Evolutionary conservation across 441 rosid genomes (phyloP).

Genomic region (Aquilaria agallochum): DNA sequence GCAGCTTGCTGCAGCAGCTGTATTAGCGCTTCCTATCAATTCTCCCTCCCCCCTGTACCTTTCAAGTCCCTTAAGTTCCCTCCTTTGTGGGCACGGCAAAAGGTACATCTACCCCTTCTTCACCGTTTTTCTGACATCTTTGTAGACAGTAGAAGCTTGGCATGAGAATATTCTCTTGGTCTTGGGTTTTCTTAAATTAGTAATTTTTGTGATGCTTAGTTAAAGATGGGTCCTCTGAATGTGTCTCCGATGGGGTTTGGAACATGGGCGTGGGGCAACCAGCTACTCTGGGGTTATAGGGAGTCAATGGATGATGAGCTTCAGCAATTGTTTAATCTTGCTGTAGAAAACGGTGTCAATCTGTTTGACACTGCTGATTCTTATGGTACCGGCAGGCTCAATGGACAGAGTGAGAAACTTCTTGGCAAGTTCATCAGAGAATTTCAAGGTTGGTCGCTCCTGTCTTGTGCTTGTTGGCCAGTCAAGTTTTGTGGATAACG

Average conservation of each 20-base stretch:
- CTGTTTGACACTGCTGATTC: constrained; percentile 94
- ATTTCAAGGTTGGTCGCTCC: constrained; percentile 37
- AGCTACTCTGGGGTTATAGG: constrained; percentile 85
- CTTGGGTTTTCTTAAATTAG: neutral
- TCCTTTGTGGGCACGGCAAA: constrained; percentile 89
- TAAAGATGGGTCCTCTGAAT: constrained; percentile 75
- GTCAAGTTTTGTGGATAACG: too few relatives aligned
- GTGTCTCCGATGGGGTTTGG: constrained; percentile 98
- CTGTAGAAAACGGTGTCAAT: constrained; percentile 72
- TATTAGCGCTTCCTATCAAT: constrained; percentile 26
- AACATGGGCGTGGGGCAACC: constrained; percentile 99
- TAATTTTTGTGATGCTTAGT: constrained; percentile 28
- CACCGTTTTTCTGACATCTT: neutral
- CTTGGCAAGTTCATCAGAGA: constrained; percentile 80
- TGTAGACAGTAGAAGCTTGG: too few relatives aligned
- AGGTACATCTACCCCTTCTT: constrained; percentile 26
- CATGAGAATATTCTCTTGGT: too few relatives aligned
- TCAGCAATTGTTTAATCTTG: constrained; percentile 67
- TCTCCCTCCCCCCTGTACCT: constrained; percentile 27
- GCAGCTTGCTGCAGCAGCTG: constrained; percentile 19
- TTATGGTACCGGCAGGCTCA: constrained; percentile 83
- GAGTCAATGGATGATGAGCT: constrained; percentile 83
- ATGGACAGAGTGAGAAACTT: constrained; percentile 90
- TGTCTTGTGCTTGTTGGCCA: too few relatives aligned
- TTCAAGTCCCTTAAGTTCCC: constrained; percentile 61